Evolutionary conservation across 2,329 filamentous ascomycete genomes (phyloP).

Genomic region (Simplicillium aogashimaense): DNA sequence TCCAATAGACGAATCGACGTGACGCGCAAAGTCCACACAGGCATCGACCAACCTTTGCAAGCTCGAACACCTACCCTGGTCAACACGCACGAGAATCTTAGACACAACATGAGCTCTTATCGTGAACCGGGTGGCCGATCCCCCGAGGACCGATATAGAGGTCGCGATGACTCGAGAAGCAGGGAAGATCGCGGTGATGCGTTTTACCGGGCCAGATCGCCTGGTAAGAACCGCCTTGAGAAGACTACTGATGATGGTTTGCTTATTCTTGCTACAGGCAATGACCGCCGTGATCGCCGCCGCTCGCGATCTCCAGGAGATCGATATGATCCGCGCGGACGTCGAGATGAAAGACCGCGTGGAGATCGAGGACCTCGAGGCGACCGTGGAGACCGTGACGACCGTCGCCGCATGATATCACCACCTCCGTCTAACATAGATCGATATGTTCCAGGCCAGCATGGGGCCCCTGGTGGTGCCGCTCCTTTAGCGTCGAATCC

Average conservation of each 20-base stretch:
- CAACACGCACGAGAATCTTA: conserved; percentile 6
- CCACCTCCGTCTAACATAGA: conserved; percentile 66
- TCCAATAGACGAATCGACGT: conserved; percentile 12
- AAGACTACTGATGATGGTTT: conserved; percentile 11
- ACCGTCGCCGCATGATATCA: conserved; percentile 52
- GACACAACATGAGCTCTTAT: conserved; percentile 24
- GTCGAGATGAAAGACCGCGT: conserved; percentile 39
- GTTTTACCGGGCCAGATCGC: conserved; percentile 59
- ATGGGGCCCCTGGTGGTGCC: conserved; percentile 33
- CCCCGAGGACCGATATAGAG: conserved; percentile 38
- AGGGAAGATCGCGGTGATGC: conserved; percentile 47
- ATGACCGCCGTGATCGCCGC: conserved; percentile 51
- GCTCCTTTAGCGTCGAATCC: conserved; percentile 42
- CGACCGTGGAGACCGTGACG: conserved; percentile 42
- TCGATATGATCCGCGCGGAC: conserved; percentile 62
- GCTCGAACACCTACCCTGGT: too few species aligned
- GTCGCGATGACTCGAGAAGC: conserved; percentile 39
- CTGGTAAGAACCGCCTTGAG: conserved; percentile 37
- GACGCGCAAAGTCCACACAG: too few species aligned
- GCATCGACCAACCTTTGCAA: too few species aligned
- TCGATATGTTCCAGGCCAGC: conserved; percentile 72
- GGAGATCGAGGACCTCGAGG: too few species aligned
- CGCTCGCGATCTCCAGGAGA: conserved; percentile 65
- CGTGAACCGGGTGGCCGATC: conserved; percentile 46
- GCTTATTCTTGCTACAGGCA: conserved; percentile 25